phyloP scores from a whole-genome alignment of 352 stramenopile genomes.

The Phytophthora hybrid region DNA sequence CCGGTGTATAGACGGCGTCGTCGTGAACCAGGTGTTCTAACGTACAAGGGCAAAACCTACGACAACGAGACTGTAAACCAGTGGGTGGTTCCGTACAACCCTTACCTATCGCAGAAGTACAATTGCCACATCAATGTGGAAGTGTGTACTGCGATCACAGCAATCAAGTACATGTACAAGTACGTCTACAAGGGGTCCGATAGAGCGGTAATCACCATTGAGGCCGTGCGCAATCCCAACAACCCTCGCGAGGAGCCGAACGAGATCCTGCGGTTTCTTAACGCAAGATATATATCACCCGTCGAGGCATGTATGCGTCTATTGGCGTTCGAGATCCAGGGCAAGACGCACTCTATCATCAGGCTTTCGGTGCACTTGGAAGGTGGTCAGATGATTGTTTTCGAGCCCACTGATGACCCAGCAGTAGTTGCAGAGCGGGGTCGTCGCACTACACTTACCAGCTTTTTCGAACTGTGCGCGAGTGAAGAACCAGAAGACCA shows the following conservation, averaged over 20 bases:
- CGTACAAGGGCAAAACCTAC: neutral
- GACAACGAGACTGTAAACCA: neutral
- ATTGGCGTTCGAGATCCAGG: neutral
- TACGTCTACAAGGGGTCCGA: neutral
- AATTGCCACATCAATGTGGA: neutral
- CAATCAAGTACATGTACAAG: neutral
- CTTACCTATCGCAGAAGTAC: neutral
- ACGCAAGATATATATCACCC: neutral
- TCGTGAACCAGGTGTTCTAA: neutral
- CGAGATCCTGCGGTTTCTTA: neutral
- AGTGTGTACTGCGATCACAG: neutral
- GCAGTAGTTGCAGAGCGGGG: neutral
- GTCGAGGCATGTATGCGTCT: neutral
- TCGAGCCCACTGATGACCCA: neutral
- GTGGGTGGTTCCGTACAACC: neutral
- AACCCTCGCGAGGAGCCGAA: neutral
- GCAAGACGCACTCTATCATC: constrained; percentile 16
- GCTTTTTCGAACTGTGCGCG: constrained; percentile 19
- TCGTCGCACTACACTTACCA: neutral
- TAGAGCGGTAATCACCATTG: neutral
- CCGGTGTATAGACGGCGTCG: neutral
- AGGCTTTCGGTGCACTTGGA: constrained; percentile 15
- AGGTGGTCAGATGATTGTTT: neutral
- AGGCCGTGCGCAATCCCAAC: neutral
- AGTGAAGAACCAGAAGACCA: constrained; percentile 12